Base-by-base conservation (phyloP, 345 rosid genomes). In the Microcos paniculata region DNA sequence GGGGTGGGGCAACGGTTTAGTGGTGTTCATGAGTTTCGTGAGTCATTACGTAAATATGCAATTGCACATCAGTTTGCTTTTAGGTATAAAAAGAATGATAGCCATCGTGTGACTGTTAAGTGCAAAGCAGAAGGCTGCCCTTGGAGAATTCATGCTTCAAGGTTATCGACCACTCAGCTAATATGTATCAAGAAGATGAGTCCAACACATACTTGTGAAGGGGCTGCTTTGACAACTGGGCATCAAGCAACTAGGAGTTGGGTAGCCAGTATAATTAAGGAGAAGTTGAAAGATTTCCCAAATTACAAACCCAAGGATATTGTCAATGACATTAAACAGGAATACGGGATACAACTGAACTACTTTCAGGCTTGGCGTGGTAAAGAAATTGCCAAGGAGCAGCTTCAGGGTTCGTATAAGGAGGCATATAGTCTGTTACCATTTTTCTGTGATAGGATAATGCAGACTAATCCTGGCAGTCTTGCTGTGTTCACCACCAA, bases 321-420 rank as follows among this genome's bases (percentile, higher is more conserved):
- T 30, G 98, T 93, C 69, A 86, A 80, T 45, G 97, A 95, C 75
- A 89, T 95, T 71, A 91, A 93, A 79, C 88, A 89, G 70, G 97
- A 93, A 82, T 95, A 84, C 69, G 99, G 99, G 58, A 90, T 95
- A 70, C 92, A 95, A 74, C 80, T 95, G 35, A 93, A 93, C 74
- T 95, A 95, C 78, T 91, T 89, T 80, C 99, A 95, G 84, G 98
- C 98, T 11, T 95, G 98, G 97, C 93, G 98, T 11, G 99, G 98
- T 15, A 95, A 95, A 82, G 98, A 95, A 79, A 93, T 95, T 4
- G 99, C 99, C 0, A 95, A 88, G 81, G 98, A 92, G 81, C 99
- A 93, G 81, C 98, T 95, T 76, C 98, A 93, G 55, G 99, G 99
- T 70, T 95, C 98, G 3, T 91, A 85, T 83, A 95, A 91, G 70